These are phyloP conservation scores for Trametes sanguinea DNA, from an alignment of 768 basidiomycete species.

Conservation along the genomic window DNA sequence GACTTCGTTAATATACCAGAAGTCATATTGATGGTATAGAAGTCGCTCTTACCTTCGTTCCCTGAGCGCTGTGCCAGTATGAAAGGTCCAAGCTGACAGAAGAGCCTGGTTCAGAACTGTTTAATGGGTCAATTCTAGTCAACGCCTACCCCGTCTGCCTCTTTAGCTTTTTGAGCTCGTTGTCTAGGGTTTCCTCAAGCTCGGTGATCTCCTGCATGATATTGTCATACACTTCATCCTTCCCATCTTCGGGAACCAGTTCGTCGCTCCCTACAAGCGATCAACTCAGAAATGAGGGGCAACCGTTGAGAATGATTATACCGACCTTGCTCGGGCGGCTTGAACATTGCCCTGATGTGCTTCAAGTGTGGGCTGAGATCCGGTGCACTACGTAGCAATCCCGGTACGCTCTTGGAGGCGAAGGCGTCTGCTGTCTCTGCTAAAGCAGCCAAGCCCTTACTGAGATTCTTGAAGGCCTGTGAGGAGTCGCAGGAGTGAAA, in stretches of 20 bases:
- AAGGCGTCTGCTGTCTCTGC: slow-evolving; percentile 71
- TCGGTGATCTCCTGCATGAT: slow-evolving; percentile 69
- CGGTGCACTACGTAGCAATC: slow-evolving; percentile 78
- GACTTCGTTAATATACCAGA: background rate
- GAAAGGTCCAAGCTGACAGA: slow-evolving; percentile 41
- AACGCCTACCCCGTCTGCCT: slow-evolving; percentile 62
- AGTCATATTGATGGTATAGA: background rate
- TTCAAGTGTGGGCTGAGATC: slow-evolving; percentile 73
- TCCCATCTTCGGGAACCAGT: slow-evolving; percentile 80
- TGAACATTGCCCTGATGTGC: slow-evolving; percentile 73
- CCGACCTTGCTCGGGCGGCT: slow-evolving; percentile 62
- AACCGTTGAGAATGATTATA: background rate
- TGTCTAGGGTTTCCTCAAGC: slow-evolving; percentile 74
- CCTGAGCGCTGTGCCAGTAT: slow-evolving; percentile 79
- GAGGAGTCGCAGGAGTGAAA: background rate
- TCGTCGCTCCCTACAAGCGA: slow-evolving; percentile 54
- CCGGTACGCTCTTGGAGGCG: slow-evolving; percentile 72
- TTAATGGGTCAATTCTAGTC: background rate
- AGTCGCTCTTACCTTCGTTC: slow-evolving; percentile 63
- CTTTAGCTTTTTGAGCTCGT: slow-evolving; percentile 62
- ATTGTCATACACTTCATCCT: slow-evolving; percentile 82
- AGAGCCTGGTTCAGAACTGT: background rate
- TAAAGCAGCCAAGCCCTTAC: slow-evolving; percentile 62
- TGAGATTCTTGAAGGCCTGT: slow-evolving; percentile 77
- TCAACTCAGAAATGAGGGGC: background rate